Percentiles rank a stretch among this genome's conserved stretches.
Evolutionary conservation across 2,329 filamentous ascomycete genomes (phyloP).

Genomic region (Phyllosticta capitalensis): DNA sequence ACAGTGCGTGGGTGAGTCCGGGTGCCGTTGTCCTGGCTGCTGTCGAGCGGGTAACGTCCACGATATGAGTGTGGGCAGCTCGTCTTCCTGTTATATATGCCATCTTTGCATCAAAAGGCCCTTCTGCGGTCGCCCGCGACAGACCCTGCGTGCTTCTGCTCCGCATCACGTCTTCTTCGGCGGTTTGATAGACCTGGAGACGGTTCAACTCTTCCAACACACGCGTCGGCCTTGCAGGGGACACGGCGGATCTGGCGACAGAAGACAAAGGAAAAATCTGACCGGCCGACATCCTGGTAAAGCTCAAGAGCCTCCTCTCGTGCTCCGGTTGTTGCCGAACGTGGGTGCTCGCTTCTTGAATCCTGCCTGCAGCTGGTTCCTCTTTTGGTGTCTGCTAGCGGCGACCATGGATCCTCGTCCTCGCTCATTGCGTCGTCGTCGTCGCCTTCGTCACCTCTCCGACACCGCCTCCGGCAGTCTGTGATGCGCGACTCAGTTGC

Average conservation of each 20-base stretch:
- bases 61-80: slow-evolving; percentile 11
- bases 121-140: slow-evolving; percentile 20
- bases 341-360: background rate
- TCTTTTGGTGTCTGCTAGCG: background rate
- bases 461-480: background rate
- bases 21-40: no score
- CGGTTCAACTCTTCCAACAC: background rate
- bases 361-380: background rate
- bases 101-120: slow-evolving; percentile 19
- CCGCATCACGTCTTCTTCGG: background rate
- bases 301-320: background rate
- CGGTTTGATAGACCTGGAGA: background rate
- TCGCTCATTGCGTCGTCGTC: no score
- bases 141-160: slow-evolving; percentile 2
- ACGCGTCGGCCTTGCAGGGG: background rate
- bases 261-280: background rate
- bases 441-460: background rate
- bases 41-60: background rate
- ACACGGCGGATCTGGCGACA: background rate
- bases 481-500: background rate
- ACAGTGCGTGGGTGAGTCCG: background rate
- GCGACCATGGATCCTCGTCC: background rate
- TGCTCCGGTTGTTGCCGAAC: background rate
- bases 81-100: slow-evolving; percentile 21
- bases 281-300: background rate